Evolutionary conservation across 208 protist species (phyloP).

Genomic region (Naegleria lovaniensis): DNA sequence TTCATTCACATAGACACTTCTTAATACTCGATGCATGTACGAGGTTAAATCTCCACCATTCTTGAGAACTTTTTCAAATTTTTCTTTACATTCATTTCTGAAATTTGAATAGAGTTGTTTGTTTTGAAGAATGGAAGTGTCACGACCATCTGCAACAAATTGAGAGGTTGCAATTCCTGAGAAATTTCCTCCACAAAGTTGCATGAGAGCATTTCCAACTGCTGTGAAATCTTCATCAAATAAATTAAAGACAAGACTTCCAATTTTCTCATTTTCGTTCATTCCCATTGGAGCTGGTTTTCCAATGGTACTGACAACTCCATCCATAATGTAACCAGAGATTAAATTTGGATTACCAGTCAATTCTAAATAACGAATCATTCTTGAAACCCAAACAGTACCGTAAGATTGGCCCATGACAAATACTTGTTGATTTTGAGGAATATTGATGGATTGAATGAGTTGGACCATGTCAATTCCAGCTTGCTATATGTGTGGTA

Average conservation of each 20-base stretch:
- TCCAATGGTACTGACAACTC: neutral
- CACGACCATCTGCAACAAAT: neutral
- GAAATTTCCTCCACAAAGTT: neutral
- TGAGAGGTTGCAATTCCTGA: neutral
- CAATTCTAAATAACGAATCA: neutral
- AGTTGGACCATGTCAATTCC: neutral
- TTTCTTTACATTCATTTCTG: neutral
- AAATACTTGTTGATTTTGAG: neutral
- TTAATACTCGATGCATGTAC: neutral
- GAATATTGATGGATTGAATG: neutral
- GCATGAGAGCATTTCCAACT: neutral
- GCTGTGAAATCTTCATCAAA: neutral
- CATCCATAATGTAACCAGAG: neutral
- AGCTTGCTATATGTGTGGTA: too few relatives aligned
- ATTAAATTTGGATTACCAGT: neutral
- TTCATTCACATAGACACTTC: neutral
- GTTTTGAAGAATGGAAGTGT: neutral
- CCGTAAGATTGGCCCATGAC: neutral
- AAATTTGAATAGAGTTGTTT: neutral
- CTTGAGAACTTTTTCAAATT: neutral
- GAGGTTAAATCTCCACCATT: neutral
- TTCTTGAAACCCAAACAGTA: neutral
- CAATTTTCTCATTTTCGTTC: neutral
- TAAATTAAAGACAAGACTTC: neutral
- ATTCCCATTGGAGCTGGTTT: neutral